These are phyloP conservation scores for Corchorus olitorius DNA, from an alignment of 345 rosid genomes.

Conservation along the genomic window DNA sequence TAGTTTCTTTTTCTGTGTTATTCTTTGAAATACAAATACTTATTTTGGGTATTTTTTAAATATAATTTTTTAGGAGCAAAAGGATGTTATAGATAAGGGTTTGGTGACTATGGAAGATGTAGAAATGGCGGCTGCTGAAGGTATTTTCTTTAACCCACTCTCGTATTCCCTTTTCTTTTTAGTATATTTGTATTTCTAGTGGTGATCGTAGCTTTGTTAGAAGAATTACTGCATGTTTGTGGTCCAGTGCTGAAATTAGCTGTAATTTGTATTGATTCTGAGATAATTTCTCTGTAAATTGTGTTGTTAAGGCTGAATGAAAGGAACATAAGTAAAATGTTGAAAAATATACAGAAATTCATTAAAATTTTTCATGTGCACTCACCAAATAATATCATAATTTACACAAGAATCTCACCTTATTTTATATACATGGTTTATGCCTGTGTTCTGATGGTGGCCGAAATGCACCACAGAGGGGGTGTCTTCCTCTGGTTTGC, in stretches of 20 bases:
- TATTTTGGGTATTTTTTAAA: background rate
- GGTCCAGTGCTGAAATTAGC: background rate
- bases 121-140: constrained; percentile 68
- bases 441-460: background rate
- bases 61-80: constrained; percentile 60
- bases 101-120: constrained; percentile 76
- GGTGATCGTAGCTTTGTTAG: background rate
- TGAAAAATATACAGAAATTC: background rate
- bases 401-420: background rate
- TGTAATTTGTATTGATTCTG: background rate
- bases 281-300: background rate
- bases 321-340: background rate
- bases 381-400: background rate
- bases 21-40: background rate
- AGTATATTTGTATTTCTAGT: background rate
- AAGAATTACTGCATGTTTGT: background rate
- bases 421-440: background rate
- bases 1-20: background rate
- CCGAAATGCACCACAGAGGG: too few species aligned
- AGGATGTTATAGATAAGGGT: constrained; percentile 69
- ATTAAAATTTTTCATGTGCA: background rate
- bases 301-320: background rate
- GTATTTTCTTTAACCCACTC: constrained; percentile 11
- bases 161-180: too few species aligned
- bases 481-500: too few species aligned